Conservation (phyloP, 148 eudicot species). For the Rhododendron vialii region DNA sequence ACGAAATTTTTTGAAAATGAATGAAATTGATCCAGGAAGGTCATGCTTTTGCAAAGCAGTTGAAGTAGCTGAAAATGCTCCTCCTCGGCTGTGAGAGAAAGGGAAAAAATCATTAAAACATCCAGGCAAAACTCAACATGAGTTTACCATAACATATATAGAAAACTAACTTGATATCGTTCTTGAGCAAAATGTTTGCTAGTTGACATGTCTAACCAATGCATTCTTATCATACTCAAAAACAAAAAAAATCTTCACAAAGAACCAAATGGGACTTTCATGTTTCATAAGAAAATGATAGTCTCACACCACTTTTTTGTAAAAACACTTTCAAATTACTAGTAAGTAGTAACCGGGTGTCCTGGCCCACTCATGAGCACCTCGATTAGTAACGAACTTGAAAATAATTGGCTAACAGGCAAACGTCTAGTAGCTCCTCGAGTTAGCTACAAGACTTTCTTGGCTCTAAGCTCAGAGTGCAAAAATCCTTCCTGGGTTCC, state of each 20-base stretch:
- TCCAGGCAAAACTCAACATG: neutral
- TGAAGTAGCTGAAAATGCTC: conserved; percentile 4
- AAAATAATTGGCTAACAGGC: neutral
- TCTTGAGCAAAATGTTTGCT: neutral
- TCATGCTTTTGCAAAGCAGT: neutral
- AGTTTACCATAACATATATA: neutral
- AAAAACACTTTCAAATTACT: no score
- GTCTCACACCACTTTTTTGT: neutral
- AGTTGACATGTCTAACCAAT: neutral
- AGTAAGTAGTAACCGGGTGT: no score
- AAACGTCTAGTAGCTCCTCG: neutral
- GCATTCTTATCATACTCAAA: neutral
- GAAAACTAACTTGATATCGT: neutral
- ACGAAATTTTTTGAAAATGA: neutral
- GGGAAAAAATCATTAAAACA: neutral
- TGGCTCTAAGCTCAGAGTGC: neutral
- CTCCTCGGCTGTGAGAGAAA: neutral
- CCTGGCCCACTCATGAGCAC: neutral
- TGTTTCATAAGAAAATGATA: neutral
- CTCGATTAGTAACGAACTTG: neutral
- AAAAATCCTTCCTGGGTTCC: neutral
- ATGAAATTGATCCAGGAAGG: neutral
- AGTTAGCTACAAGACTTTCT: neutral
- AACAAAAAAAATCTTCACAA: neutral
- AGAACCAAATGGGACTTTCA: neutral